Evolutionary conservation across 2,329 filamentous ascomycete species (phyloP), one percentile per base, ranked within the genome.

Genomic region (Alternaria sp.): DNA sequence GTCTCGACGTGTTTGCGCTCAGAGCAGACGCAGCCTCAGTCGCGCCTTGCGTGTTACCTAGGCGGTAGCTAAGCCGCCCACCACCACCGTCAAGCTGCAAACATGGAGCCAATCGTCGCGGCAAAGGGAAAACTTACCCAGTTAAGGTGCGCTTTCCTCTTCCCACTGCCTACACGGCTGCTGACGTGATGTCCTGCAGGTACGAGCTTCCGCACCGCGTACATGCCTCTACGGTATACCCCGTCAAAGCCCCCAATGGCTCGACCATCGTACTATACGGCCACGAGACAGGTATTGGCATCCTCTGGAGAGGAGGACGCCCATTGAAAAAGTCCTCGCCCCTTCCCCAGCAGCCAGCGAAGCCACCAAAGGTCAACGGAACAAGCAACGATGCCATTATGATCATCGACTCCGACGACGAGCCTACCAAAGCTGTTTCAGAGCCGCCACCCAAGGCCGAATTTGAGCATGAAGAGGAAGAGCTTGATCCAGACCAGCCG

Each of bases 81-180:
- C 14, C 54, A 32, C 8, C 3, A 48, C 34, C 60, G 44, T 48
- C 43, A 9, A 44, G 57, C 63, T 54, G 44, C 48, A 56, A 64
- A 49, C 79, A 97, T 89, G 79, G 90, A 89, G 71, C 94, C 94
- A 91, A 97, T 98, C 49, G 61, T 75, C 47, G 59, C 70, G 8
- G 73, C 69, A 52, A 70, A 71, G 56, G 76, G 74, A 63, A 77
- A 76, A 53, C 54, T 66, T 6, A 66, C 73, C 28, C 75, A 77
- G 62, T 66, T 79, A 22, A 71, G 76, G 75, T 77, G 47, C 30
- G 49, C 34, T 3, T 22, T 36, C 28, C 2, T 20, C 9, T 2
- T 9, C 20, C 9, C 18, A 3, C 26, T 26, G 0, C 36, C 6
- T 3, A 36, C 5, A 4, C 26, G 32, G 30, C 43, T 62, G 46